A percentile compares a stretch with the other conserved stretches of the same genome.
Conservation (phyloP, 2,329 filamentous ascomycete genomes). For the Cryphonectria japonica region DNA sequence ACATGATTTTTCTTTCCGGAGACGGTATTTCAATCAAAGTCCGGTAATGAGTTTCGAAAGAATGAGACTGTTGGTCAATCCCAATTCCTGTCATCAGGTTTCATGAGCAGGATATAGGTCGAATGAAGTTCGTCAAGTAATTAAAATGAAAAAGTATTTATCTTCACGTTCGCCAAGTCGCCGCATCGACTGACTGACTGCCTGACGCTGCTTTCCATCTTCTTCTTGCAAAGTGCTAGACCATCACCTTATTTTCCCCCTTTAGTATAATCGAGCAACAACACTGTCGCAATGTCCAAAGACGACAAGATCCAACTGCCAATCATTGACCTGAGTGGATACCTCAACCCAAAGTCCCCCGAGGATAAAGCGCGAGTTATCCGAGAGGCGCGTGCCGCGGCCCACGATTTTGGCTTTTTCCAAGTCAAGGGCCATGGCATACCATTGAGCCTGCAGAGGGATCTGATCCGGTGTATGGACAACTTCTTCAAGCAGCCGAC, state of each 20-base stretch:
- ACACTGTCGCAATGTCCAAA: not conserved
- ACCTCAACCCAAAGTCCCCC: conserved; percentile 27
- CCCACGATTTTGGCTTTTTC: conserved; percentile 32
- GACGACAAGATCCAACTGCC: conserved; percentile 16
- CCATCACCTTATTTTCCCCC: not conserved
- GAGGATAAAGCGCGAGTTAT: conserved; percentile 30
- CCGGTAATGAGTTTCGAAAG: not conserved
- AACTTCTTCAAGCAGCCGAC: conserved; percentile 29
- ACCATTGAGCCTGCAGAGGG: conserved; percentile 26
- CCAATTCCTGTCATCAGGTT: not conserved
- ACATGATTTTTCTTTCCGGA: not conserved
- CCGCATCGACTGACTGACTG: not conserved
- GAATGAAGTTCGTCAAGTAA: not conserved
- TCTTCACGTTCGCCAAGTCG: not conserved
- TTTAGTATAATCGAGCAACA: not conserved
- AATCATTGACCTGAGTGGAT: conserved; percentile 31
- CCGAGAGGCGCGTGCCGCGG: conserved; percentile 29
- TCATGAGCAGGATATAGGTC: not conserved
- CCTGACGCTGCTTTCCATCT: not conserved
- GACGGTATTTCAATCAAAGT: not conserved
- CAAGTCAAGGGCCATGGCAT: conserved; percentile 33
- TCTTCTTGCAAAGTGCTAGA: not conserved
- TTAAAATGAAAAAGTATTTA: not conserved
- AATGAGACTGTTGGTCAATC: not conserved
- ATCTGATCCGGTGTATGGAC: conserved; percentile 19